These are phyloP conservation scores for Plasmodium blacklocki DNA, from an alignment of 169 alveolate genomes.

Conservation along the genomic window DNA sequence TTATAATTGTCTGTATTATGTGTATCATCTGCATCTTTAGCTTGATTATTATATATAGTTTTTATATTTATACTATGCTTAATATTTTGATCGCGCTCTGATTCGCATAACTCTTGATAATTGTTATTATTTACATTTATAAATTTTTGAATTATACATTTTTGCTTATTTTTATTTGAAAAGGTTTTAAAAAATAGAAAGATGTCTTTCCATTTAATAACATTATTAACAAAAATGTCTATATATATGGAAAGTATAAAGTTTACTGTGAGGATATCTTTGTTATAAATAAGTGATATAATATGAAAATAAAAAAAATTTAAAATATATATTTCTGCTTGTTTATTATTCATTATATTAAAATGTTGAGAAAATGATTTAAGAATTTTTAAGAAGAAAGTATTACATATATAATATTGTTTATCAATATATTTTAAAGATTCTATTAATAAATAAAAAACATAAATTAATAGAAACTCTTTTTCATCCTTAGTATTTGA, in stretches of 20 bases:
- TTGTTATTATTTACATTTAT: background rate
- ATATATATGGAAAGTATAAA: constrained; percentile 25
- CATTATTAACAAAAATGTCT: constrained; percentile 15
- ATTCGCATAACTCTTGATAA: background rate
- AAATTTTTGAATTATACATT: background rate
- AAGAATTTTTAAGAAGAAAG: constrained; percentile 20
- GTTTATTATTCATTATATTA: background rate
- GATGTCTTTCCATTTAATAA: constrained; percentile 28
- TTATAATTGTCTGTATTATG: background rate
- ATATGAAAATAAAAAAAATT: constrained; percentile 34
- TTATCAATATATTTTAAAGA: constrained; percentile 3
- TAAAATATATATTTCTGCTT: background rate
- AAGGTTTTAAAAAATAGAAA: constrained; percentile 55
- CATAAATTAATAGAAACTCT: constrained; percentile 7
- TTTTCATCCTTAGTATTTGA: background rate
- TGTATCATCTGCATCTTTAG: too few species aligned
- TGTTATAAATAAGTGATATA: constrained; percentile 5
- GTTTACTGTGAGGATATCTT: constrained; percentile 9
- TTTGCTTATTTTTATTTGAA: background rate
- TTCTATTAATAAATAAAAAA: constrained; percentile 12
- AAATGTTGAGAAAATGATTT: constrained; percentile 4
- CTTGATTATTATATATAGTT: background rate
- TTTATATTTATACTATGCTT: background rate
- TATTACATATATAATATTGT: constrained; percentile 1
- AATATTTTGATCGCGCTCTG: too few species aligned